Evolutionary conservation across 306 rosid genomes (phyloP), one percentile per base, ranked within the genome.

Genomic region (Gastrolobium villosum): DNA sequence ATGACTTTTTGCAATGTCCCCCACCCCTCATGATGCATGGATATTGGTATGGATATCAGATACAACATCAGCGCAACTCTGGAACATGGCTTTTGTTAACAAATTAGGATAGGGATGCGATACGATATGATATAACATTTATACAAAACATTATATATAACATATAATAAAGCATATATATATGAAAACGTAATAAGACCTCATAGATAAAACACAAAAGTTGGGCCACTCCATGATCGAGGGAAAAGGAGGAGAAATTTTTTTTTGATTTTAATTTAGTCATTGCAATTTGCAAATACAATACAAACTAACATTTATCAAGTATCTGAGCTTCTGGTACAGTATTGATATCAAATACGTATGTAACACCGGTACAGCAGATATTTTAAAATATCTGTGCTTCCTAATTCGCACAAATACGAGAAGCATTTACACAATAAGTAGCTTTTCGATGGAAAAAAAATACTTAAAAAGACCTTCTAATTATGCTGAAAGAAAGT

Each of bases 401-500:
- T 65, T 65, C 20, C 4, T 60, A 45, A 59, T 60, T 30, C 57
- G 34, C 62, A 31, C 36, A 75, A 26, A 41, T 62, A 35, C 2
- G 39, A 46, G 3, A 74, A 74, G 57, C 56, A 36, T 15, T n/a
- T 20, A 54, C 14, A 15, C 39, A 65, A 4, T 15, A 6, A 14
- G 36, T 44, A 57, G 41, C 57, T 31, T 44, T 31, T 59, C 5
- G 60, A 74, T 3, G 1, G 8, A 60, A 46, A n/a, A 46, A n/a
- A 26, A 39, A 1, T 61, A 60, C 60, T 60, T 37, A 15, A 54
- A 52, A 45, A 46, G 34, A 45, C 69, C 20, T 36, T 20, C 65
- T 6, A 56, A 39, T 5, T 40, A 55, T n/a, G 14, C 10, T 36
- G 55, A 59, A 74, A 74, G 28, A 14, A 50, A 64, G 70, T 7